Evolutionary conservation across 352 stramenopile species (phyloP).

Genomic region (Globisporangium cystogenes): DNA sequence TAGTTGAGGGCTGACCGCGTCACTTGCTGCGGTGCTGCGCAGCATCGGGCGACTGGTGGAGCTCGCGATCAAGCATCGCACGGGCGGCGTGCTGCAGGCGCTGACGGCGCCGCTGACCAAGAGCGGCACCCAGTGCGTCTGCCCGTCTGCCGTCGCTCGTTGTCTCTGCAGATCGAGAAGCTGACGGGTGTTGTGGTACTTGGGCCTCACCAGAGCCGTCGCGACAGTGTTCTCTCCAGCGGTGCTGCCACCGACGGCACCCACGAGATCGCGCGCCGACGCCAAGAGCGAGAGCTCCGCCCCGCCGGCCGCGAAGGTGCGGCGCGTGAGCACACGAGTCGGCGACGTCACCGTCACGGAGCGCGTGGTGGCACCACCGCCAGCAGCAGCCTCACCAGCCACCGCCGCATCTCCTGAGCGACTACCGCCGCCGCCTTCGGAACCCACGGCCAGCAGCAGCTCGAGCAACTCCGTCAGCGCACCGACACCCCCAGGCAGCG

Average conservation of each 20-base stretch:
- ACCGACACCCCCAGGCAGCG: conserved; percentile 1
- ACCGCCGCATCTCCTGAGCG: not conserved
- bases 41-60: conserved; percentile 82
- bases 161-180: not conserved
- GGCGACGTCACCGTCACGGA: conserved; percentile 10
- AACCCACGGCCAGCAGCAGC: conserved; percentile 1
- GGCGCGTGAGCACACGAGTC: conserved; percentile 11
- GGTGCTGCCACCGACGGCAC: not conserved
- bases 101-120: conserved; percentile 47
- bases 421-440: not conserved
- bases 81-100: conserved; percentile 42
- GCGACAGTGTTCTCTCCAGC: conserved; percentile 1
- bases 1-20: not conserved
- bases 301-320: conserved; percentile 6
- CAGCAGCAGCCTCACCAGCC: not conserved
- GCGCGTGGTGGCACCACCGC: not conserved
- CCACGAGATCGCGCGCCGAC: not conserved
- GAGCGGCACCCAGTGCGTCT: conserved; percentile 56
- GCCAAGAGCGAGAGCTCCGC: not conserved
- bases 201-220: conserved; percentile 5
- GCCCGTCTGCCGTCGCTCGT: not conserved
- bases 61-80: conserved; percentile 70
- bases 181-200: not conserved
- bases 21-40: not conserved
- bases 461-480: not conserved